phyloP scores from a whole-genome alignment of 176 grass and related monocot species.

The Oryza officinalis region DNA sequence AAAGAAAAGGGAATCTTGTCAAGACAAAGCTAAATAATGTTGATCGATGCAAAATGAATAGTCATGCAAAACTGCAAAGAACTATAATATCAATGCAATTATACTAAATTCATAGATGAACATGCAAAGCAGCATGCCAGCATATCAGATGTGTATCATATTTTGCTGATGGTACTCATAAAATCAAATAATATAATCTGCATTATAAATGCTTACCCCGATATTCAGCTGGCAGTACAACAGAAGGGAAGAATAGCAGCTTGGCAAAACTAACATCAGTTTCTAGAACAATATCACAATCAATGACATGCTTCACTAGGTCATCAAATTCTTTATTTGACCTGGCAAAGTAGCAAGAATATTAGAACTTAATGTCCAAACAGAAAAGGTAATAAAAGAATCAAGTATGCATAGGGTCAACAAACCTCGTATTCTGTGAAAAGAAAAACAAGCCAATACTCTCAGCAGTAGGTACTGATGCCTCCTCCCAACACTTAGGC shows the following conservation, averaged over 20 bases:
- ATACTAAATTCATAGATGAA: slow-evolving; percentile 2
- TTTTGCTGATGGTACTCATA: not conserved
- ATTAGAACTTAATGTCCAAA: slow-evolving; percentile 25
- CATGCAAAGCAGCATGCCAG: not conserved
- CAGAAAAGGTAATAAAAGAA: slow-evolving; percentile 26
- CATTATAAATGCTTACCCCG: slow-evolving; percentile 47
- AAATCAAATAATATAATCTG: slow-evolving; percentile 14
- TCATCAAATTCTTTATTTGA: slow-evolving; percentile 51
- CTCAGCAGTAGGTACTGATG: slow-evolving; percentile 46
- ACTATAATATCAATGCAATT: slow-evolving; percentile 3
- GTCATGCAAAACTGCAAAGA: slow-evolving; percentile 13
- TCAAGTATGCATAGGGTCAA: not conserved
- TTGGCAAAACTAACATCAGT: slow-evolving; percentile 43
- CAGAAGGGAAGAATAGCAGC: slow-evolving; percentile 56
- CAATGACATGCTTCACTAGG: slow-evolving; percentile 43
- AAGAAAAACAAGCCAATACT: slow-evolving; percentile 82
- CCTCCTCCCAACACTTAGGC: slow-evolving; percentile 52
- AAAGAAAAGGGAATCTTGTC: not conserved
- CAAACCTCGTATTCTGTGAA: slow-evolving; percentile 50
- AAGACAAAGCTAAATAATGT: not conserved
- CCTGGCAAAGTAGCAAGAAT: slow-evolving; percentile 40
- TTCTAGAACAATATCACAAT: slow-evolving; percentile 47
- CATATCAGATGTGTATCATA: not conserved
- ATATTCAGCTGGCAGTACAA: slow-evolving; percentile 44
- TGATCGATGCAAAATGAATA: not conserved